Percentiles rank a stretch among this genome's conserved stretches.
Conservation (phyloP, 1,139 yeast genomes). For the Hansenula anomala region DNA sequence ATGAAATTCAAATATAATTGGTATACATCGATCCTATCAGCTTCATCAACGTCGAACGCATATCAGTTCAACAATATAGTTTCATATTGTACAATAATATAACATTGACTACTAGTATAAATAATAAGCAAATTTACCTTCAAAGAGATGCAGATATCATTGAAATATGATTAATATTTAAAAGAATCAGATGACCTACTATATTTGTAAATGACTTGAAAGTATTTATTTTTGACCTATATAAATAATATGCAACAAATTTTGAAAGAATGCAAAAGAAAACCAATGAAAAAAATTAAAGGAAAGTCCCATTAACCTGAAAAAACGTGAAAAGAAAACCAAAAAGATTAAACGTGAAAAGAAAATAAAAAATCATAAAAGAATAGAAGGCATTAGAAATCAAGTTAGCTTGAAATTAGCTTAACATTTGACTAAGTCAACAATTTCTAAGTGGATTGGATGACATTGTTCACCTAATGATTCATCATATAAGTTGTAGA, state of each 20-base stretch:
- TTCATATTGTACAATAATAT: too few species aligned
- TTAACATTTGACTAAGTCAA: conserved; percentile 62
- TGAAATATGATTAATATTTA: too few species aligned
- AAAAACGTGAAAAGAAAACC: conserved; percentile 1
- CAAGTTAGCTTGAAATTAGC: conserved; percentile 13
- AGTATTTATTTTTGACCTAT: conserved; percentile 1
- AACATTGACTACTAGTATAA: too few species aligned
- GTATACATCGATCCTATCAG: too few species aligned
- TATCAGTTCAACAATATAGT: too few species aligned
- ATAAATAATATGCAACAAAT: neutral
- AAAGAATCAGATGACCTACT: too few species aligned
- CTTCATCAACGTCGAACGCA: too few species aligned
- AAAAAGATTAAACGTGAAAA: conserved; percentile 3
- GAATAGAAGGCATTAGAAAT: too few species aligned
- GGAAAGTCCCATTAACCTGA: neutral
- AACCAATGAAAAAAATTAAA: neutral
- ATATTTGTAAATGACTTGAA: neutral
- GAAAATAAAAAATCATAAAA: conserved; percentile 3
- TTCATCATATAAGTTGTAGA: conserved; percentile 79
- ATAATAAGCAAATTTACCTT: too few species aligned
- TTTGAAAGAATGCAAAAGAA: neutral
- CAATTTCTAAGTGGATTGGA: conserved; percentile 57
- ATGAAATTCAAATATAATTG: too few species aligned
- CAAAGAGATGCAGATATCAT: too few species aligned
- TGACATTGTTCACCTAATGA: conserved; percentile 62